phyloP scores from a whole-genome alignment of 2,329 filamentous ascomycete genomes.

The Fusarium pseudonygamai region DNA sequence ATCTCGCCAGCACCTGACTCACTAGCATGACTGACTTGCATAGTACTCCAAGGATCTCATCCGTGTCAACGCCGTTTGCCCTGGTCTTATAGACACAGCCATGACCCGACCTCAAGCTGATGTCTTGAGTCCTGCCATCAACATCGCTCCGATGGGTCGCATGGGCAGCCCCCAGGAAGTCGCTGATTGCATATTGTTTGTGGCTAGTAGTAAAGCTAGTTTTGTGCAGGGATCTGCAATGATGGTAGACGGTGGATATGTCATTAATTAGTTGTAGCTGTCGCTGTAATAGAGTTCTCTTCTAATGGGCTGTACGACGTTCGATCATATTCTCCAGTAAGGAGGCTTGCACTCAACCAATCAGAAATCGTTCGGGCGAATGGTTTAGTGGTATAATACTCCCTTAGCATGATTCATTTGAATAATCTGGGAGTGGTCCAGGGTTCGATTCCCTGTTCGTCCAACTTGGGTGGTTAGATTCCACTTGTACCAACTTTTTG shows the following conservation, averaged over 20 bases:
- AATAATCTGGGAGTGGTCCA: conserved; percentile 7
- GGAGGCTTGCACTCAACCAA: too few species aligned
- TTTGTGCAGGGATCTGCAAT: conserved; percentile 63
- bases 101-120: conserved; percentile 52
- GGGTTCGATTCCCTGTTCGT: conserved; percentile 13
- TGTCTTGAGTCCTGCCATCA: background rate
- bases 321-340: too few species aligned
- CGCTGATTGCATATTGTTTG: conserved; percentile 59
- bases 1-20: accelerated
- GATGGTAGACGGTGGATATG: conserved; percentile 63
- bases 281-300: background rate
- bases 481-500: background rate
- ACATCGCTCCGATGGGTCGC: conserved; percentile 59
- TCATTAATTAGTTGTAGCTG: conserved; percentile 51
- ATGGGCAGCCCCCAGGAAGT: conserved; percentile 62
- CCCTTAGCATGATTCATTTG: conserved; percentile 1
- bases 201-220: conserved; percentile 58
- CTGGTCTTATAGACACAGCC: conserved; percentile 68
- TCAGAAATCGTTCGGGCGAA: conserved; percentile 5
- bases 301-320: too few species aligned
- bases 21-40: background rate
- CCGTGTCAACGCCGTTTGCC: conserved; percentile 67
- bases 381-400: conserved; percentile 20
- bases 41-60: conserved; percentile 60
- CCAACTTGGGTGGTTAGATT: background rate